Conservation (phyloP, 208 protist species). For the Acanthamoeba castellanii region DNA sequence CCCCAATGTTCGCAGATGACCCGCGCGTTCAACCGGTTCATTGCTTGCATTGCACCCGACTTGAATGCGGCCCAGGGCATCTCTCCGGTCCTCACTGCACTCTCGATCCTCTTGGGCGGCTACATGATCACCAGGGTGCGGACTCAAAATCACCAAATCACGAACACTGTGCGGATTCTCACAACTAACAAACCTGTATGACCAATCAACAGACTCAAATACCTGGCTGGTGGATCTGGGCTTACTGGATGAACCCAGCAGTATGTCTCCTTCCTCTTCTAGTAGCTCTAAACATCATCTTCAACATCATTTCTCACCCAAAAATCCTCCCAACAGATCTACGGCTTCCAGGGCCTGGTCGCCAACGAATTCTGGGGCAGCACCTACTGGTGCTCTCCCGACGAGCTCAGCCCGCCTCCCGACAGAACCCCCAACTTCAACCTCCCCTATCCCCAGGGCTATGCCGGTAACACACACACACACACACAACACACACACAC, state of each 20-base stretch:
- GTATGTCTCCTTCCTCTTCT: not conserved
- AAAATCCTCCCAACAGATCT: not conserved
- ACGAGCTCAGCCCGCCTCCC: slow-evolving; percentile 26
- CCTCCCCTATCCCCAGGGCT: slow-evolving; percentile 41
- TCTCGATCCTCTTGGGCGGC: not conserved
- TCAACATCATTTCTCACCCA: not conserved
- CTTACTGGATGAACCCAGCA: not conserved
- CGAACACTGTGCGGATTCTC: too few relatives aligned
- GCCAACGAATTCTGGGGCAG: slow-evolving; percentile 43
- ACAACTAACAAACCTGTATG: not conserved
- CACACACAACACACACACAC: not conserved
- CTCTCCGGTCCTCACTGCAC: not conserved
- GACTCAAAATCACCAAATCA: too few relatives aligned
- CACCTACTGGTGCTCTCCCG: not conserved
- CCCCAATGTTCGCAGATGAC: not conserved
- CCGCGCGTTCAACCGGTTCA: not conserved
- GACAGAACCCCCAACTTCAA: not conserved
- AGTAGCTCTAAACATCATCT: too few relatives aligned
- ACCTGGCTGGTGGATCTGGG: not conserved
- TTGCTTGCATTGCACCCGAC: not conserved
- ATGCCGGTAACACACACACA: not conserved
- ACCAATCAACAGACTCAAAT: not conserved
- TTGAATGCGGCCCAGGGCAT: not conserved
- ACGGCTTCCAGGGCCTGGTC: slow-evolving; percentile 47
- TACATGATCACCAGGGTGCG: slow-evolving; percentile 21